Evolutionary conservation across 805 yeast genomes (phyloP), one percentile per base, ranked within the genome.

Genomic region (Candida corydali): DNA sequence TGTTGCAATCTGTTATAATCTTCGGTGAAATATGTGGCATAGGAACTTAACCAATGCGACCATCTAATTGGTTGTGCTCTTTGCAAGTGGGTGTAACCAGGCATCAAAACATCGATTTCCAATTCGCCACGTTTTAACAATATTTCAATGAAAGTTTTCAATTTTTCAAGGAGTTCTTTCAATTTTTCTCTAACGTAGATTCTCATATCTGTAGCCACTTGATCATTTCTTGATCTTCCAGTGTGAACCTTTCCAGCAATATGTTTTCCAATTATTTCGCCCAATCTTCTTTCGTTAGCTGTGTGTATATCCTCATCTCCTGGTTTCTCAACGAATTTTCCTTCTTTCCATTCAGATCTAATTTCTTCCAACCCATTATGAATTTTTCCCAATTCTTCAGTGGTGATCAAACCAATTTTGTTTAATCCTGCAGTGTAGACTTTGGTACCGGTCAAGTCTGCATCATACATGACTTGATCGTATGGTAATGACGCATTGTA

Each of bases 61-160:
- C 99, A 93, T 66, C 99, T 79, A 55, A 93, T 93, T n/a, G 99
- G 99, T 65, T 89, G 99, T 2, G 98, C 98, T 60, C 96, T 84
- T 72, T 93, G 98, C 58, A 93, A 70, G 67, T 93, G 99, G 10
- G 99, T 93, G 69, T 93, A 93, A 29, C 99, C 99, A 8, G 99
- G 99, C 98, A 93, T 93, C 55, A 93, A 73, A 14, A 83, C 84
- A 50, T 84, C 95, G 41, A 93, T 85, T 65, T 93, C 99, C 23
- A 72, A 58, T 52, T 78, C 82, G 4, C 95, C 96, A 55, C 99
- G 78, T 39, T 70, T 70, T 29, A 79, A 54, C 47, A 93, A 74
- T 14, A 81, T 81, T 43, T 66, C 57, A 55, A 91, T 82, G 41
- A 91, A 74, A n/a, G 61, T 64, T 41, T 72, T 75, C 47, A 83